Percentiles rank a stretch among this genome's conserved stretches.
phyloP scores from a whole-genome alignment of 2,329 filamentous ascomycete genomes.

The Coniella lustricola region DNA sequence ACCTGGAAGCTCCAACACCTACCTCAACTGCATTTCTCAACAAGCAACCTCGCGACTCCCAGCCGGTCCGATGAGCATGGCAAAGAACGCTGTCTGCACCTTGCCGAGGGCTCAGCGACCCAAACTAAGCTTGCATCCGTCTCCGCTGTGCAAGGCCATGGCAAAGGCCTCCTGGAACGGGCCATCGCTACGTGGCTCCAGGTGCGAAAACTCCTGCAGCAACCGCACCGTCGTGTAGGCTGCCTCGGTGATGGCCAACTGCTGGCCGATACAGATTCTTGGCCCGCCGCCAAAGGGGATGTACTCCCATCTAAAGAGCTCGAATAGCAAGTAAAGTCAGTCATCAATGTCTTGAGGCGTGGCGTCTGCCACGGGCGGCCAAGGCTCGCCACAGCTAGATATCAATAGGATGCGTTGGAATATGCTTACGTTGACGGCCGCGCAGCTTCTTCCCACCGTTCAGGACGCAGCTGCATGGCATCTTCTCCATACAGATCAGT shows the following conservation, averaged over 20 bases:
- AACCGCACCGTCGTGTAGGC: constrained; percentile 29
- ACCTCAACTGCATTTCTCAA: too few species aligned
- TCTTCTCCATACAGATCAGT: too few species aligned
- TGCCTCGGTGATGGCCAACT: constrained; percentile 52
- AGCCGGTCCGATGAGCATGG: not conserved
- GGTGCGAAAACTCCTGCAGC: not conserved
- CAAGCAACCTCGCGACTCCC: too few species aligned
- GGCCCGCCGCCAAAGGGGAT: constrained; percentile 51
- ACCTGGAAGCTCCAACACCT: too few species aligned
- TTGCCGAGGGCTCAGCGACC: not conserved
- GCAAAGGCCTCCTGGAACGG: not conserved
- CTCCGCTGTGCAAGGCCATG: not conserved
- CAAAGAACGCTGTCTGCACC: not conserved
- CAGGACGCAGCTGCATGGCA: too few species aligned
- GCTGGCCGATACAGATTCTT: constrained; percentile 48
- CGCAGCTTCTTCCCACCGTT: too few species aligned
- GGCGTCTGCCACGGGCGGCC: too few species aligned
- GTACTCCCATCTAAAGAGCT: constrained; percentile 37
- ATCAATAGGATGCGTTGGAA: too few species aligned
- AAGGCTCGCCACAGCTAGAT: too few species aligned
- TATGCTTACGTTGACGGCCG: not conserved
- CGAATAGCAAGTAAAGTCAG: not conserved
- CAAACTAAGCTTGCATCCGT: not conserved
- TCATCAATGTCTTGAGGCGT: not conserved
- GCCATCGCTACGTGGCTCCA: not conserved